Conservation (phyloP, 2,329 filamentous ascomycete species). For the Aspergillus sp. region DNA sequence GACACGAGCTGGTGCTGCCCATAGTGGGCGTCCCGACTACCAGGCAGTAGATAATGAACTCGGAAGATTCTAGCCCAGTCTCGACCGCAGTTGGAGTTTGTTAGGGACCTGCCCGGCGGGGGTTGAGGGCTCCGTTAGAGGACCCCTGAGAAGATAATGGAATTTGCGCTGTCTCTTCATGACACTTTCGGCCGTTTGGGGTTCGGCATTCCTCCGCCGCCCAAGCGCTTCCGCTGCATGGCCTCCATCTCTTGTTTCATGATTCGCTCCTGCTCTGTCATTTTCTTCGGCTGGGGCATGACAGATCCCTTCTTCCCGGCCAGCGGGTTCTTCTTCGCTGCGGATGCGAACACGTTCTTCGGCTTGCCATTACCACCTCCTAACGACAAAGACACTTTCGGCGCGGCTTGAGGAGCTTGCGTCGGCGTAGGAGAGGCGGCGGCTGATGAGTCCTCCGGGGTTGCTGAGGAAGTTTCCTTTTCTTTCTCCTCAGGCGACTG, state of each 20-base stretch:
- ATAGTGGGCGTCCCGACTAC: no score
- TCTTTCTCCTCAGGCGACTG: slow-evolving; percentile 22
- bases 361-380: slow-evolving; percentile 45
- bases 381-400: slow-evolving; percentile 64
- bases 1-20: no score
- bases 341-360: slow-evolving; percentile 66
- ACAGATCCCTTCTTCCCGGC: slow-evolving; percentile 63
- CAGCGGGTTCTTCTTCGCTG: slow-evolving; percentile 68
- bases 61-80: no score
- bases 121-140: background rate
- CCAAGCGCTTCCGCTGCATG: slow-evolving; percentile 66
- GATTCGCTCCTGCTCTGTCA: slow-evolving; percentile 83
- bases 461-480: slow-evolving; percentile 3
- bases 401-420: slow-evolving; percentile 20
- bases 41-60: no score
- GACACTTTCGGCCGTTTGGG: slow-evolving; percentile 37
- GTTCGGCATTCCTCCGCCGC: slow-evolving; percentile 29
- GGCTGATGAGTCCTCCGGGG: slow-evolving; percentile 18
- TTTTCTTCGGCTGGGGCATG: slow-evolving; percentile 69
- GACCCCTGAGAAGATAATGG: background rate
- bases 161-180: slow-evolving; percentile 12
- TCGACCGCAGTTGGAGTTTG: background rate
- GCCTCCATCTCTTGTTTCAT: slow-evolving; percentile 72
- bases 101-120: background rate
- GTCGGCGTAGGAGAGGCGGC: slow-evolving; percentile 17